Evolutionary conservation across 2,329 filamentous ascomycete genomes (phyloP).

Genomic region (Alternaria sp.): DNA sequence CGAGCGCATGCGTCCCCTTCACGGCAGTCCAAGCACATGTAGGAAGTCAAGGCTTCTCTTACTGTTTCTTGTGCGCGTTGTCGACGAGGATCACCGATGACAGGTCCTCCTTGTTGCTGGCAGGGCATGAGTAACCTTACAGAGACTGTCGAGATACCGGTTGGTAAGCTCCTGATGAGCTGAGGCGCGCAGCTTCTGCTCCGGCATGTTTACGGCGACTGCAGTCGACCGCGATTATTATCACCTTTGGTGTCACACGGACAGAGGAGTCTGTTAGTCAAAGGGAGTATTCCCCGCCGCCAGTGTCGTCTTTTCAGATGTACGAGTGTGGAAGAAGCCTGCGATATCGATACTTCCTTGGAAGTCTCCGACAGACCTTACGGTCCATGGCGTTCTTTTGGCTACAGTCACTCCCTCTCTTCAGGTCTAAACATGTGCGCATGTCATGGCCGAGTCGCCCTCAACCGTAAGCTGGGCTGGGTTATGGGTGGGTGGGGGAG

Average conservation of each 20-base stretch:
- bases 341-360: constrained; percentile 18
- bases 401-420: constrained; percentile 12
- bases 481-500: background rate
- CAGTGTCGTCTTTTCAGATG: constrained; percentile 25
- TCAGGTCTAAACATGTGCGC: constrained; percentile 4
- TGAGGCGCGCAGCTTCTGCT: constrained; percentile 6
- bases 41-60: constrained; percentile 17
- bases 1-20: constrained; percentile 25
- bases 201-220: constrained; percentile 8
- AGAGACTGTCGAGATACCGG: constrained; percentile 1
- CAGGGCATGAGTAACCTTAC: background rate
- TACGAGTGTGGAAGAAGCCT: constrained; percentile 24
- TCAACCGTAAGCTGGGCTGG: background rate
- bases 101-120: background rate
- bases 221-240: background rate
- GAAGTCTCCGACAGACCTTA: constrained; percentile 24
- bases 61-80: constrained; percentile 6
- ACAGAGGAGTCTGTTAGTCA: constrained; percentile 8
- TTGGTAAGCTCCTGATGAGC: constrained; percentile 18
- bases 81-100: background rate
- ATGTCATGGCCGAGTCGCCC: background rate
- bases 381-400: constrained; percentile 29
- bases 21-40: constrained; percentile 21
- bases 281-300: constrained; percentile 18
- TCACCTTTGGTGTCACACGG: constrained; percentile 1